Base-by-base conservation (phyloP, 805 yeast genomes). In the Schwanniomyces occidentalis region DNA sequence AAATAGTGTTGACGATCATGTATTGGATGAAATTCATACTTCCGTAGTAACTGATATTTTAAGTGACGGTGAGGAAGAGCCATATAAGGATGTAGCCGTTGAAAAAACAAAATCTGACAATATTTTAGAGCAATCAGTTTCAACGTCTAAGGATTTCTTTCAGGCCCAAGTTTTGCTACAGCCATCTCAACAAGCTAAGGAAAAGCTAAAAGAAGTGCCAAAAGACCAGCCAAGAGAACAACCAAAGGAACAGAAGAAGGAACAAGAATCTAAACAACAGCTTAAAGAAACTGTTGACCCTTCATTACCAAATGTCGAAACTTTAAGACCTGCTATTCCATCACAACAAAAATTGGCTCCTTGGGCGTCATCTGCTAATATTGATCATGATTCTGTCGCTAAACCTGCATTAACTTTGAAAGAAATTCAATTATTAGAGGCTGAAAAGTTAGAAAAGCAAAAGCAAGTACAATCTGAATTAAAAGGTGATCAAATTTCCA, bases 371-470 rank as follows among this genome's bases (percentile, higher is more conserved):
- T n/a, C 26, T 16, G n/a, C 36, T 2, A 17, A 23, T 29, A 10
- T n/a, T 4, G 24, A 31, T 5, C 16, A 23, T 7, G 16, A 42
- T 49, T 35, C 40, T 5, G 27, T 38, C 35, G 12, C 41, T 35
- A 41, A 54, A 24, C 77, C 78, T 8, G 51, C 59, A n/a, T 38
- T 75, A 34, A 59, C 80, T 0, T 59, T 77, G 46, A 66, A 69
- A 34, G 76, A 77, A 52, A 75, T 76, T 37, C 81, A 75, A 49
- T 60, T 60, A 42, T 61, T 75, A 37, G 75, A 74, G 40, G 71
- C 71, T 19, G 76, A 72, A 47, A 62, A 54, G 38, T 44, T 60
- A 34, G 58, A 58, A 34, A 58, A 63, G 37, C 64, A 61, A 28
- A 70, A 61, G 43, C 64, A 69, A 44, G 34, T 53, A 14, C 71